Evolutionary conservation across 148 eudicot species (phyloP).

Genomic region (Polygonum aviculare): DNA sequence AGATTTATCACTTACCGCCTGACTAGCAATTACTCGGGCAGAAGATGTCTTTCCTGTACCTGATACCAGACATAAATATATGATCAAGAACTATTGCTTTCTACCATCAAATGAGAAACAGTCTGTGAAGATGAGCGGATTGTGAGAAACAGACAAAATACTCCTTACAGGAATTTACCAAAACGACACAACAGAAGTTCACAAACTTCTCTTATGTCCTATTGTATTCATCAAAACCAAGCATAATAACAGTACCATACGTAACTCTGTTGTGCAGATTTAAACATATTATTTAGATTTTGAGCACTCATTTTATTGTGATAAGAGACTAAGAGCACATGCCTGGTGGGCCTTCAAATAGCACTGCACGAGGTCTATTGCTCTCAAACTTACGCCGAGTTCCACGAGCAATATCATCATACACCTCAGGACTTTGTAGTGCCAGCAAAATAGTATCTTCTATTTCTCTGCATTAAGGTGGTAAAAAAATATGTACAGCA

Average conservation of each 20-base stretch:
- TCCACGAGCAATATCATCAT: conserved; percentile 95
- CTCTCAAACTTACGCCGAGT: conserved; percentile 89
- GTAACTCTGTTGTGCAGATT: neutral
- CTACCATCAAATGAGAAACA: neutral
- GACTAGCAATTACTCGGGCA: conserved; percentile 93
- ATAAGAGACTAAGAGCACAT: conserved; percentile 13
- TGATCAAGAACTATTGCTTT: neutral
- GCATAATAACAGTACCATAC: neutral
- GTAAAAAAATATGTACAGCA: neutral
- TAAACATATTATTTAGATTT: neutral
- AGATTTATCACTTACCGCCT: conserved; percentile 55
- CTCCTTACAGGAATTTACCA: neutral
- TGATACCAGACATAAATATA: conserved; percentile 22
- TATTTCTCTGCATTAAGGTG: conserved; percentile 43
- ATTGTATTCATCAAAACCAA: neutral
- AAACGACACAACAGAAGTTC: neutral
- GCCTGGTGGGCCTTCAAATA: conserved; percentile 99
- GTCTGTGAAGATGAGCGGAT: neutral
- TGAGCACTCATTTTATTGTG: neutral
- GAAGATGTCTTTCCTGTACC: conserved; percentile 99
- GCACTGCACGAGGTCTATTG: conserved; percentile 87
- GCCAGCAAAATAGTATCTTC: conserved; percentile 85
- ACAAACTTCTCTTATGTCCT: neutral
- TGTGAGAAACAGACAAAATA: neutral
- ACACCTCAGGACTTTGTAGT: conserved; percentile 85